Evolutionary conservation across 257 asterid genomes (phyloP).

Genomic region (Paraleonurus japonicus): DNA sequence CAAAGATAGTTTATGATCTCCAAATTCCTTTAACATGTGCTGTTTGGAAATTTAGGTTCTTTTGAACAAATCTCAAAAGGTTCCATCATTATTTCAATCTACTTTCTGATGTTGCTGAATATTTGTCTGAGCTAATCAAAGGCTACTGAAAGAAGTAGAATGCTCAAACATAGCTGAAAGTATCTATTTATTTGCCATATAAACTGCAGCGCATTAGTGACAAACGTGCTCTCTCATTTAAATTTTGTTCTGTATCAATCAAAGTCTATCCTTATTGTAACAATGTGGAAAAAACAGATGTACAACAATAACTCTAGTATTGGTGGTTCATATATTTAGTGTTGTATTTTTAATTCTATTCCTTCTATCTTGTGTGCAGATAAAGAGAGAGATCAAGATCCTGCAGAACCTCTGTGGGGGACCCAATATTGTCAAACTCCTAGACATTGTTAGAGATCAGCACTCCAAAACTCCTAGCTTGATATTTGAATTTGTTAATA

Average conservation of each 20-base stretch:
- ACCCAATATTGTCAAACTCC: conserved; percentile 68
- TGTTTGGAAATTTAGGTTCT: conserved; percentile 5
- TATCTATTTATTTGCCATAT: neutral
- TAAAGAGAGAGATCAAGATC: conserved; percentile 76
- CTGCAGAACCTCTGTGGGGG: conserved; percentile 80
- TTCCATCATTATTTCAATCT: neutral
- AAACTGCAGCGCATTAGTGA: conserved; percentile 11
- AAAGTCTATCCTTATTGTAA: neutral
- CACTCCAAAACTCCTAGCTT: conserved; percentile 84
- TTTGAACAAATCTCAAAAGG: neutral
- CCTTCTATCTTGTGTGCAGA: conserved; percentile 37
- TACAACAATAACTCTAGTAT: neutral
- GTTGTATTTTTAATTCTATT: conserved; percentile 2
- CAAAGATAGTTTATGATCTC: neutral
- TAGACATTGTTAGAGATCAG: conserved; percentile 73
- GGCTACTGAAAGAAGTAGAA: neutral
- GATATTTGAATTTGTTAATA: conserved; percentile 75
- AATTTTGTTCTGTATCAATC: neutral
- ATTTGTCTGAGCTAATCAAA: neutral
- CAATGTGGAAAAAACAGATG: neutral
- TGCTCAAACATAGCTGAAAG: neutral
- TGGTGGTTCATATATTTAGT: neutral
- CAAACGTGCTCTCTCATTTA: neutral
- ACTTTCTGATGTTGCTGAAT: neutral
- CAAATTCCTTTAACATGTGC: neutral